Evolutionary conservation across 345 rosid genomes (phyloP), one percentile per base, ranked within the genome.

Genomic region (Clarkia xantiana): DNA sequence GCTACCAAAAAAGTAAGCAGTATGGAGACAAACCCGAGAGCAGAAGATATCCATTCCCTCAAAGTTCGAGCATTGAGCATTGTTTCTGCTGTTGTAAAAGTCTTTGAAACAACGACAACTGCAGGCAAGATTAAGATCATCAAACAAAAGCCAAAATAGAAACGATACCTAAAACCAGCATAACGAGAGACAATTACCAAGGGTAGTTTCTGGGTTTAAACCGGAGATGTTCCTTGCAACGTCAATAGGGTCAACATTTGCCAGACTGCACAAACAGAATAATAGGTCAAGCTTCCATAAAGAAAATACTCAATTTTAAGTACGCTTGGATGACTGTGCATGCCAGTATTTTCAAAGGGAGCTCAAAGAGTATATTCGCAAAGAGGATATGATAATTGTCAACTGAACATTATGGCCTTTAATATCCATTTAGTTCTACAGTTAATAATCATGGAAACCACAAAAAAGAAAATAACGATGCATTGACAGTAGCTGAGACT

Each of bases 81-180:
- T 19, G 94, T 91, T 76, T 91, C 98, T 51, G 98, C 98, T 4
- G 96, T 91, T 20, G 98, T 91, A 61, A 91, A 91, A 47, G 98
- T 91, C 66, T 91, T 91, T 42, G 96, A 91, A 62, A 91, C 96
- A 53, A 91, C 94, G 40, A 91, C 94, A 61, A 91, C 96, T 86
- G 71, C 71, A 71, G 1, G 42, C 11, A 39, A 45, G 42, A 44
- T 50, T 46, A 59, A 53, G 46, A 58, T 62, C 53, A 15, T 38
- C 15, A 44, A 39, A 56, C 10, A 4, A n/a, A 50, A 60, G 51
- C 53, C 44, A 19, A 46, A 58, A 56, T 42, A 34, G 45, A 3
- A 22, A 39, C 9, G 9, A 50, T 11, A 9, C 45, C 15, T 9
- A 49, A 18, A 57, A 60, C 46, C 50, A 34, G 29, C 44, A 46